These are phyloP conservation scores for Podaxis sp. DNA, from an alignment of 768 basidiomycete species.

Conservation along the genomic window DNA sequence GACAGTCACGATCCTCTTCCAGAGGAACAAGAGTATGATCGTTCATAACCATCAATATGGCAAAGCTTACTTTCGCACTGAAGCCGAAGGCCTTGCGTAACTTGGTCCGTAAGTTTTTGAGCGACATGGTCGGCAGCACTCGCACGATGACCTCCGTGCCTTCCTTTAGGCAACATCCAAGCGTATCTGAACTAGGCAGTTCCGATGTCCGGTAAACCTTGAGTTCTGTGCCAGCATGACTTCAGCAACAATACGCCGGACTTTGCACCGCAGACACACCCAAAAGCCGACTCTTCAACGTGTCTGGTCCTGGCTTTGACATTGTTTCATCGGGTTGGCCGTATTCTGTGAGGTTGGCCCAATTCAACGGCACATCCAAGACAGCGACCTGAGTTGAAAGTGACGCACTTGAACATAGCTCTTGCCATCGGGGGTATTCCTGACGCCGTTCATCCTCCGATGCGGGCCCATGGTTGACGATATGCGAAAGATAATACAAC, in stretches of 20 bases:
- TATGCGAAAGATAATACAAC: slow-evolving; percentile 71
- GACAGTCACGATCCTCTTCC: slow-evolving; percentile 39
- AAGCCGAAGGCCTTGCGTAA: slow-evolving; percentile 45
- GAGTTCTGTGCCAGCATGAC: slow-evolving; percentile 15
- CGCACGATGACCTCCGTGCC: slow-evolving; percentile 32
- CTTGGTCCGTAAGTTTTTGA: slow-evolving; percentile 62
- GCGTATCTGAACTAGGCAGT: neutral
- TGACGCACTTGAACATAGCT: slow-evolving; percentile 57
- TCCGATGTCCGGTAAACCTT: slow-evolving; percentile 16
- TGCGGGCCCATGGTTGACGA: slow-evolving; percentile 41
- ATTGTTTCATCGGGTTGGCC: slow-evolving; percentile 43
- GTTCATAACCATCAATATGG: slow-evolving; percentile 54
- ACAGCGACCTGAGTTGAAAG: neutral
- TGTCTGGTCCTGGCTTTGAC: slow-evolving; percentile 34
- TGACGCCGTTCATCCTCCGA: slow-evolving; percentile 38
- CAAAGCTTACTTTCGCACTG: slow-evolving; percentile 27
- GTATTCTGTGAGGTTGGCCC: slow-evolving; percentile 39
- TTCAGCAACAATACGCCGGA: neutral
- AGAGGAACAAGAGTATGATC: slow-evolving; percentile 46
- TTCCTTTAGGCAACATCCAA: slow-evolving; percentile 12
- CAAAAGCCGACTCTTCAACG: slow-evolving; percentile 57
- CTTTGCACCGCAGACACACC: slow-evolving; percentile 33
- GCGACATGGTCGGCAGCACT: slow-evolving; percentile 64
- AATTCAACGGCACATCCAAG: neutral
- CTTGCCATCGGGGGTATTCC: slow-evolving; percentile 62